phyloP scores from a whole-genome alignment of 2,329 filamentous ascomycete species.

The Hypoxylon sp. region DNA sequence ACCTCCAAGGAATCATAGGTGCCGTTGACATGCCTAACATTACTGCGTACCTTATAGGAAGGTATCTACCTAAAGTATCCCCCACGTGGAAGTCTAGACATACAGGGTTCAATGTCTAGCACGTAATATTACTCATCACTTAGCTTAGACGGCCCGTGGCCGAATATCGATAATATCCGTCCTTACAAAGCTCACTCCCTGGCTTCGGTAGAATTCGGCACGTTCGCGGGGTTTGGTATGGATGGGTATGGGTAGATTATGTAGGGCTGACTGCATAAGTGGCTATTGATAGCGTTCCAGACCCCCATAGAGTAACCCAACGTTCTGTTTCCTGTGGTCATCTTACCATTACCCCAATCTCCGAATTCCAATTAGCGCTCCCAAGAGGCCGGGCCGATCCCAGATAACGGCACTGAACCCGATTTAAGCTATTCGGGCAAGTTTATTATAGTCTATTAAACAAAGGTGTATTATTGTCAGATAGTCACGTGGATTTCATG shows the following conservation, averaged over 20 bases:
- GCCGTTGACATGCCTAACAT: background rate
- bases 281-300: conserved; percentile 6
- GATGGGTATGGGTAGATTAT: conserved; percentile 3
- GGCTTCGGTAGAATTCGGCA: background rate
- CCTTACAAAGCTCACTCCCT: background rate
- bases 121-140: conserved; percentile 2
- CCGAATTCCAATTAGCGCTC: background rate
- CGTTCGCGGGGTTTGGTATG: background rate
- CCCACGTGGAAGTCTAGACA: conserved; percentile 17
- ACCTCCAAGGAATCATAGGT: background rate
- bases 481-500: no score
- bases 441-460: background rate
- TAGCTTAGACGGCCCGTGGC: conserved; percentile 14
- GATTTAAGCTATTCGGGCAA: background rate
- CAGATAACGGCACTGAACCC: conserved; percentile 1
- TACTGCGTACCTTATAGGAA: background rate
- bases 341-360: conserved; percentile 2
- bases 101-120: background rate
- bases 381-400: background rate
- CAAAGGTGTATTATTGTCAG: no score
- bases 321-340: background rate
- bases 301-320: background rate
- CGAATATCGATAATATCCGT: conserved; percentile 1
- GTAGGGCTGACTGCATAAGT: conserved; percentile 7
- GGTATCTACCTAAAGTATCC: background rate